Base-by-base conservation (phyloP, 129 eudicot genomes). In the Smallanthus sonchifolius region DNA sequence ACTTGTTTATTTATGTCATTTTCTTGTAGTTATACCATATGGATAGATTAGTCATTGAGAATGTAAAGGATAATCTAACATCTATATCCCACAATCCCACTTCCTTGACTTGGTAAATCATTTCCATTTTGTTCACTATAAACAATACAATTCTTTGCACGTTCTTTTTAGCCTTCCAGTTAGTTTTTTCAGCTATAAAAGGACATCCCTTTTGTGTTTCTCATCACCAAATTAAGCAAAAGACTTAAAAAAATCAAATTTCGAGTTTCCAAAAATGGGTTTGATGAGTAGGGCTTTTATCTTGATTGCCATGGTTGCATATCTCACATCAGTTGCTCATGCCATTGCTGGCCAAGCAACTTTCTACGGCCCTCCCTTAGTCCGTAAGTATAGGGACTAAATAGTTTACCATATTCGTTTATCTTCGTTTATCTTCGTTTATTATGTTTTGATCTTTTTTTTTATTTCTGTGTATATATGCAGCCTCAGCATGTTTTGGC, bases 341-440 rank as follows among this genome's bases (percentile, higher is more conserved):
- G 85, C 83, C 32, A 77, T 65, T 35, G 60, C 78, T 3, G 88
- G 88, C 55, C 65, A 72, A 69, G 88, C 88, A 5, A 81, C 88
- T 6, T 84, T 73, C 78, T 84, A 84, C 49, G 73, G 83, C 2
- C 57, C 49, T 13, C 70, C 82, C 44, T 85, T 24, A 24, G 30
- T 24, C 30, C 30, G 30, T 24, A 24, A 24, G 30, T 24, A 24
- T 24, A 24, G 0, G 30, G 30, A 24, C 30, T n/a, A n/a, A n/a
- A n/a, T n/a, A n/a, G n/a, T n/a, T n/a, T n/a, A n/a, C n/a, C n/a
- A n/a, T n/a, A n/a, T n/a, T n/a, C n/a, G n/a, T n/a, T n/a, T n/a
- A n/a, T n/a, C n/a, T n/a, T n/a, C n/a, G n/a, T n/a, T n/a, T n/a
- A n/a, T n/a, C n/a, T n/a, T 43, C 48, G 16, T 28, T 20, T 34